Percentiles rank a stretch among this genome's conserved stretches.
Evolutionary conservation across 768 basidiomycete genomes (phyloP).

Genomic region (Tephrocybe sp.): DNA sequence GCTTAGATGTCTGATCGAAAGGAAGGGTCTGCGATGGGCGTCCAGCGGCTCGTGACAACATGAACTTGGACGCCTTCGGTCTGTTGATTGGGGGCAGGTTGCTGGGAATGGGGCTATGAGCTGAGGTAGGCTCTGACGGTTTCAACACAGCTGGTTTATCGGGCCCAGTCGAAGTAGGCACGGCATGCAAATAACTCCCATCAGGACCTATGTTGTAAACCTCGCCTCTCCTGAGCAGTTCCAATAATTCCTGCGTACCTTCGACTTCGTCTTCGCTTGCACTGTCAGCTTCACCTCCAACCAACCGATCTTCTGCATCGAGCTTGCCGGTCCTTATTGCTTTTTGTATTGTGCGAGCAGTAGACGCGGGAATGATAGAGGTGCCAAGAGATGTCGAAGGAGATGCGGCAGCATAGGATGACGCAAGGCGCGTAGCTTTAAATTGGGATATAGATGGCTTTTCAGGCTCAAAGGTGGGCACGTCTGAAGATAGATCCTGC

Average conservation of each 20-base stretch:
- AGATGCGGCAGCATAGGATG: constrained; percentile 41
- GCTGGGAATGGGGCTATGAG: constrained; percentile 8
- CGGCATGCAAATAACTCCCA: constrained; percentile 29
- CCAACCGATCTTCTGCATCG: constrained; percentile 43
- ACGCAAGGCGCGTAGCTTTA: constrained; percentile 54
- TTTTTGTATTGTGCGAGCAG: constrained; percentile 45
- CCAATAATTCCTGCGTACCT: constrained; percentile 46
- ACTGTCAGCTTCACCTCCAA: constrained; percentile 53
- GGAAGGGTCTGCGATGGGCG: constrained; percentile 19
- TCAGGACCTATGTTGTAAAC: constrained; percentile 54
- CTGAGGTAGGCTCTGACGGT: constrained; percentile 5
- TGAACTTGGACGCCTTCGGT: constrained; percentile 49
- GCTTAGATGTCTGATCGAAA: not conserved
- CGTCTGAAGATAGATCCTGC: constrained; percentile 43
- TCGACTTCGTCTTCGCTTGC: constrained; percentile 55
- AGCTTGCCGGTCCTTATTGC: constrained; percentile 58
- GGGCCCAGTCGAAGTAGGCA: constrained; percentile 7
- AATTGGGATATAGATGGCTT: constrained; percentile 63
- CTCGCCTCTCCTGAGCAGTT: constrained; percentile 48
- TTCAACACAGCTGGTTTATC: not conserved
- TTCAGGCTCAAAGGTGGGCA: constrained; percentile 35
- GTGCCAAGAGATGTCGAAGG: constrained; percentile 39
- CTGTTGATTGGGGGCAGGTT: constrained; percentile 30
- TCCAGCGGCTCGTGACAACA: constrained; percentile 36
- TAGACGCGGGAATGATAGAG: constrained; percentile 42